phyloP scores from a whole-genome alignment of 163 green algal genomes.

The Chlorella variabilis region DNA sequence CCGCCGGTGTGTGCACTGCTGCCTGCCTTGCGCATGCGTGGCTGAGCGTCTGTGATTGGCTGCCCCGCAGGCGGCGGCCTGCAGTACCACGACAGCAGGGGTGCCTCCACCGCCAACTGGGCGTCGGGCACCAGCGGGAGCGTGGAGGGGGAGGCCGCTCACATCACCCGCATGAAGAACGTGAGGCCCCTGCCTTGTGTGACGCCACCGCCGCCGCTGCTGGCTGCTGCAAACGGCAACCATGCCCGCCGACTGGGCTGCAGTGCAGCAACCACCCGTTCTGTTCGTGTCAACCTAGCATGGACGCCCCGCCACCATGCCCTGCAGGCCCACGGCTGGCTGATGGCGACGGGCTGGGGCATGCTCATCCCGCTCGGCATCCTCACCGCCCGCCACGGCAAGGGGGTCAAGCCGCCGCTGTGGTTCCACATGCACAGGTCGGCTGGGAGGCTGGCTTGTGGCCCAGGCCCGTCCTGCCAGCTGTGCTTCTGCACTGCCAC shows the following conservation, averaged over 20 bases:
- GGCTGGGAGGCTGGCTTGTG: neutral
- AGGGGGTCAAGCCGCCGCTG: constrained; percentile 18
- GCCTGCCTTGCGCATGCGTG: neutral
- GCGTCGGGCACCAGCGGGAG: constrained; percentile 11
- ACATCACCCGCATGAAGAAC: constrained; percentile 3
- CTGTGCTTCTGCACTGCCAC: too few species aligned
- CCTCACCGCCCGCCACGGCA: constrained; percentile 13
- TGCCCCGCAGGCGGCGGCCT: neutral
- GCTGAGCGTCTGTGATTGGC: neutral
- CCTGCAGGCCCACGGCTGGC: constrained; percentile 50
- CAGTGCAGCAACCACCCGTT: too few species aligned
- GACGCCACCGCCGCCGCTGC: neutral
- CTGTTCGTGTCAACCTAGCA: too few species aligned
- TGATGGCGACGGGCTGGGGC: constrained; percentile 61
- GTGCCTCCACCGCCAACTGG: neutral
- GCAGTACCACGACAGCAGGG: neutral
- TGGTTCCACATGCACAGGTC: constrained; percentile 61
- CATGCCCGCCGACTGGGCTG: too few species aligned
- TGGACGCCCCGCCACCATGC: too few species aligned
- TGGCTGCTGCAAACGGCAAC: too few species aligned
- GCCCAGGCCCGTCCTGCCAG: too few species aligned
- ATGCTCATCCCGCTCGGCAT: constrained; percentile 56
- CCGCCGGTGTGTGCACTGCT: neutral
- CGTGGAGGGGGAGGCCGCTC: neutral
- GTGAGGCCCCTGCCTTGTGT: neutral